phyloP scores from a whole-genome alignment of 2,329 filamentous ascomycete genomes.

The Trichoderma citrinoviride region DNA sequence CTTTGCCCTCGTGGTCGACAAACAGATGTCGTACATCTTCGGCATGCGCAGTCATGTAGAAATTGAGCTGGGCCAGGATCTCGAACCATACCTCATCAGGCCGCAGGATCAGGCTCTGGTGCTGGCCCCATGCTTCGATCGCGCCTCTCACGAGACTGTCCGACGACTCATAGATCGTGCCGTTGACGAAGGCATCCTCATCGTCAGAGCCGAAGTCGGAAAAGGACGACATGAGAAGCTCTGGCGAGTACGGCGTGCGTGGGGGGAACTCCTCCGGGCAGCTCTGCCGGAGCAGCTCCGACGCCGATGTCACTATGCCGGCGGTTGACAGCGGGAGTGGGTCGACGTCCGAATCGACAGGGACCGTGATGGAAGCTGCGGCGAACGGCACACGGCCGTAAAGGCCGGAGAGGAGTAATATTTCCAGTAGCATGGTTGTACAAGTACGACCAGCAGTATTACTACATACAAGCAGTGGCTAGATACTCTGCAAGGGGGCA shows the following conservation, averaged over 20 bases:
- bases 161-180: slow-evolving; percentile 33
- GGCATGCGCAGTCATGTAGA: slow-evolving; percentile 48
- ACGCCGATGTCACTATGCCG: slow-evolving; percentile 29
- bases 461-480: no score
- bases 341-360: slow-evolving; percentile 26
- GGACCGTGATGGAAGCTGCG: slow-evolving; percentile 12
- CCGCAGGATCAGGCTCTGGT: slow-evolving; percentile 49
- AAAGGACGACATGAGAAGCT: slow-evolving; percentile 34
- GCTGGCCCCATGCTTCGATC: slow-evolving; percentile 48
- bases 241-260: slow-evolving; percentile 26
- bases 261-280: slow-evolving; percentile 35
- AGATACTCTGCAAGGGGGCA: no score
- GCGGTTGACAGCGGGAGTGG: slow-evolving; percentile 29
- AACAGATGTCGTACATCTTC: slow-evolving; percentile 47
- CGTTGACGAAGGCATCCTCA: slow-evolving; percentile 21
- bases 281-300: slow-evolving; percentile 34
- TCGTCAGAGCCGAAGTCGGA: slow-evolving; percentile 23
- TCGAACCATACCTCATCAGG: slow-evolving; percentile 57
- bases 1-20: slow-evolving; percentile 44
- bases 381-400: not conserved
- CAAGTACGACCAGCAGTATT: not conserved
- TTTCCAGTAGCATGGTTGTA: not conserved
- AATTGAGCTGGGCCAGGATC: slow-evolving; percentile 50
- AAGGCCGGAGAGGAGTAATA: slow-evolving; percentile 4
- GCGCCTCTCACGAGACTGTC: slow-evolving; percentile 45